Base-by-base conservation (phyloP, 2,329 filamentous ascomycete genomes). In the Cladosporium sp. region DNA sequence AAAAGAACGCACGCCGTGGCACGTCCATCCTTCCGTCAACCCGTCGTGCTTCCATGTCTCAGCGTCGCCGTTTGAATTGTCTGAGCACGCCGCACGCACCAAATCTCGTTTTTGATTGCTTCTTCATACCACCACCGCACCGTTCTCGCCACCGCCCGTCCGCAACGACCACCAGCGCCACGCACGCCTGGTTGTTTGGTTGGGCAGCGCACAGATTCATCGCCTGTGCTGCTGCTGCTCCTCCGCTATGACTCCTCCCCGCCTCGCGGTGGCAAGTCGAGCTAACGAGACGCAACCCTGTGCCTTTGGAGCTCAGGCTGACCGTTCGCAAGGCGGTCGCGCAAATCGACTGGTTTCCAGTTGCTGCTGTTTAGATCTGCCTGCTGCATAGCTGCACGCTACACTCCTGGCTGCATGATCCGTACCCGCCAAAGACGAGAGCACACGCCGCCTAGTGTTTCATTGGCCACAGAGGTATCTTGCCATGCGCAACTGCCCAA, bases 401-500 rank as follows among this genome's bases (percentile, higher is more conserved):
- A 61, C 44, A 49, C 26, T 26, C n/a, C 14, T 49, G 60, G 60
- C 47, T 54, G 60, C 60, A 54, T 63, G 60, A 54, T 63, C 60
- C 60, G 60, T 49, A 52, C 49, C 58, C 60, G 60, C 47, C 60
- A 30, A 21, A 47, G 58, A 51, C 26, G 24, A 49, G 41, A 15
- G 60, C 60, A 63, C 60, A 28, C 15, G 49, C 60, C 60, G 32
- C 38, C 32, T 32, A 38, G 44, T 63, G 60, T 63, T 55, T 63
- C 60, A 63, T 63, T 63, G 60, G 60, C 60, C 49, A 54, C 60
- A 24, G 34, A 21, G 11, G 30, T 24, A 63, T 63, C 60, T 55
- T 24, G 34, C 44, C 60, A 63, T 63, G 60, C 60, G 60, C 49
- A 51, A 28, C 52, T 63, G 49, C 60, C 60, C 60, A 54, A 63